Conservation (phyloP, 176 grass and related monocot species). For the Oryza rufipogon region DNA sequence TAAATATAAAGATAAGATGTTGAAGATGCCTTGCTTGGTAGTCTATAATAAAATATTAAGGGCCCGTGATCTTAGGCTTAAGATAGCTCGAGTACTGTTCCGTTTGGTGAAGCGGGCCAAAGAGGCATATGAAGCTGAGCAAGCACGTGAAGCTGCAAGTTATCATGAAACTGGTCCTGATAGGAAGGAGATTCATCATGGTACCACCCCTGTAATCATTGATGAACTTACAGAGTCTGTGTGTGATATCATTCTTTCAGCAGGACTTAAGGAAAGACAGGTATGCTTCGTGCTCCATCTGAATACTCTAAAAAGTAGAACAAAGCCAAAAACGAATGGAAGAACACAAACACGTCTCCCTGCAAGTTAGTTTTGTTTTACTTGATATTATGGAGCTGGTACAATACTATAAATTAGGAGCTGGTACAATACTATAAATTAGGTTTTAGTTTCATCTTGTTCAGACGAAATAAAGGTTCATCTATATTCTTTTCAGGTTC, state of each 20-base stretch:
- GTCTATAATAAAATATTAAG: too few relatives aligned
- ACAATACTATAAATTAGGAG: too few relatives aligned
- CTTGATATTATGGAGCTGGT: too few relatives aligned
- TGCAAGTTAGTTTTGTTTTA: neutral
- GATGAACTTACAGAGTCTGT: constrained; percentile 52
- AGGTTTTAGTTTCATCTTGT: constrained; percentile 6
- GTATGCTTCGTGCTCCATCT: constrained; percentile 41
- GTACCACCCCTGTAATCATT: constrained; percentile 62
- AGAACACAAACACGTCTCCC: neutral
- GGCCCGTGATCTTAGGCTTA: neutral
- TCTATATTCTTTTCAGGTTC: constrained; percentile 49
- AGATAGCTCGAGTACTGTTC: neutral
- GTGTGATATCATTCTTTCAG: constrained; percentile 66
- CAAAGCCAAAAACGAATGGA: too few relatives aligned
- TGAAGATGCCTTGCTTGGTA: too few relatives aligned
- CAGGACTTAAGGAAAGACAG: constrained; percentile 72
- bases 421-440: neutral
- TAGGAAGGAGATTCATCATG: constrained; percentile 68
- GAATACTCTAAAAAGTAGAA: too few relatives aligned
- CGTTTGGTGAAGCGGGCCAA: neutral
- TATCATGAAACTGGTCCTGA: constrained; percentile 64
- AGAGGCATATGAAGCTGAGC: neutral
- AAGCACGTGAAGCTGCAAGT: constrained; percentile 41
- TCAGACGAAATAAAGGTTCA: neutral
- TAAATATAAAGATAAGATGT: too few relatives aligned